A percentile compares a stretch with the other conserved stretches of the same genome.
Evolutionary conservation across 176 grass and related monocot genomes (phyloP).

Genomic region (Areca catechu): DNA sequence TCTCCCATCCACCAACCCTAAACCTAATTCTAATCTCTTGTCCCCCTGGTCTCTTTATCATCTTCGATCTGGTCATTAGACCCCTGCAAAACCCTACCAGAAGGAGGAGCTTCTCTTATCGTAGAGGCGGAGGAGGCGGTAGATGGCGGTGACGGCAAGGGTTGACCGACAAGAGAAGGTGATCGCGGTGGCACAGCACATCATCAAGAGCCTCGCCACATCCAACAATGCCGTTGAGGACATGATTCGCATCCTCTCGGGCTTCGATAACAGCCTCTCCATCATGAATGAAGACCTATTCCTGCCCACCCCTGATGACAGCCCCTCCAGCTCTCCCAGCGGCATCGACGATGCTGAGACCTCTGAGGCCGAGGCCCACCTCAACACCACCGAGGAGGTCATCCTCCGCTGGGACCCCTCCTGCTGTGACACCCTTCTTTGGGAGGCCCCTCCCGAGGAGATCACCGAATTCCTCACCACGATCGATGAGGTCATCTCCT

Average conservation of each 20-base stretch:
- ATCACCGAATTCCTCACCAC: no score
- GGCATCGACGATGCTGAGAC: background rate
- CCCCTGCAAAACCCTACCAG: no score
- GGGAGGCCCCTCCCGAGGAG: background rate
- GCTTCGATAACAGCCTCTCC: background rate
- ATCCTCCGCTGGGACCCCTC: background rate
- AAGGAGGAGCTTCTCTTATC: background rate
- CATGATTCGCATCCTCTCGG: background rate
- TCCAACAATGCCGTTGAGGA: background rate
- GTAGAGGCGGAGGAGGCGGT: background rate
- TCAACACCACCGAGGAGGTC: background rate
- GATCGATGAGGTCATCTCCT: background rate
- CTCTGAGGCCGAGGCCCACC: background rate
- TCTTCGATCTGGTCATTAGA: no score
- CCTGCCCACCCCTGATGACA: background rate
- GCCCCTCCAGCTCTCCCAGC: no score
- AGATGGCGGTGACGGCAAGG: background rate
- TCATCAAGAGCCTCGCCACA: background rate
- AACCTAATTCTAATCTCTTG: no score
- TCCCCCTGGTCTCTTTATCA: no score
- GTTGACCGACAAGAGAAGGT: background rate
- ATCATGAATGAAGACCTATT: background rate
- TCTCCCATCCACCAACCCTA: no score
- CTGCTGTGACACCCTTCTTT: background rate
- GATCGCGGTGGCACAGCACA: background rate